A percentile compares a stretch with the other conserved stretches of the same genome.
These are phyloP conservation scores for Lagerstroemia speciosa DNA, from an alignment of 345 rosid genomes.

Conservation along the genomic window DNA sequence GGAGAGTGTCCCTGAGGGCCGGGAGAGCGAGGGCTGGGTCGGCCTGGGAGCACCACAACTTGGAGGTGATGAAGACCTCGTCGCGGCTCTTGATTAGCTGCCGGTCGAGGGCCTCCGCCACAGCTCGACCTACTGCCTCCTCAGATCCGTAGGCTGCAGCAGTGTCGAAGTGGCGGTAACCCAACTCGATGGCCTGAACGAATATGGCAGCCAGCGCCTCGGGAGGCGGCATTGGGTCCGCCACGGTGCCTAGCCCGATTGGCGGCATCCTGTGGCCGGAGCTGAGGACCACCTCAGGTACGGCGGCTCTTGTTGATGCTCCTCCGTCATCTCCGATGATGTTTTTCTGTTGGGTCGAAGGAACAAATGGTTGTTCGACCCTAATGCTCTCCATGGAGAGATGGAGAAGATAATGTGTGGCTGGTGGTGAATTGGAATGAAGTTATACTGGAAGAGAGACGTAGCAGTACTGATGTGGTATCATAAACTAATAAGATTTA, in stretches of 20 bases:
- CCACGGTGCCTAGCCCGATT: conserved; percentile 20
- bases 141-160: conserved; percentile 8
- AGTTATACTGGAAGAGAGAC: too few relatives aligned
- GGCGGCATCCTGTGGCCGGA: conserved; percentile 11
- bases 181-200: conserved; percentile 14
- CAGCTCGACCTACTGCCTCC: conserved; percentile 12
- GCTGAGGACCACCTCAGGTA: neutral
- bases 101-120: conserved; percentile 14
- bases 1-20: conserved; percentile 9
- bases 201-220: neutral
- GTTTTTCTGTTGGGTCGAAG: too few relatives aligned
- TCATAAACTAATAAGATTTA: too few relatives aligned
- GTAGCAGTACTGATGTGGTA: too few relatives aligned
- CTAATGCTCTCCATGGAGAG: too few relatives aligned
- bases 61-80: conserved; percentile 21
- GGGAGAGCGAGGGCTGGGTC: conserved; percentile 13
- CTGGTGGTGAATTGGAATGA: too few relatives aligned
- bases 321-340: neutral
- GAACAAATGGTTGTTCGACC: too few relatives aligned
- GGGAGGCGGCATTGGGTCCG: conserved; percentile 5
- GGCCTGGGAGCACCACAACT: conserved; percentile 16
- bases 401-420: too few relatives aligned
- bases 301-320: neutral
- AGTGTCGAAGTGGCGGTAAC: conserved; percentile 15
- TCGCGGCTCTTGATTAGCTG: conserved; percentile 14